These are phyloP conservation scores for Kodamaea sp. DNA, from an alignment of 1,139 yeast genomes.

Conservation along the genomic window DNA sequence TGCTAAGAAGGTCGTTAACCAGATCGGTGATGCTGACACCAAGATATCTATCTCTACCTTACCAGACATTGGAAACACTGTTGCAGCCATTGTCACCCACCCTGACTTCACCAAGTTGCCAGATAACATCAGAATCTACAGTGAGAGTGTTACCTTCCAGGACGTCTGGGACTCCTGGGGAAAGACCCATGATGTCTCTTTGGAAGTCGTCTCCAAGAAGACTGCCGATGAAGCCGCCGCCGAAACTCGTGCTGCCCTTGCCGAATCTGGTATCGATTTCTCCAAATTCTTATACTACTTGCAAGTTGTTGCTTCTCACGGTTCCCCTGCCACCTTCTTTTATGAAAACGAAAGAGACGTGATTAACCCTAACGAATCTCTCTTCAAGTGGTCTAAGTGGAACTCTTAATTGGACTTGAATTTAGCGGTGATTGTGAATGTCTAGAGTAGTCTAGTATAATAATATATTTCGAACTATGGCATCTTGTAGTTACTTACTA, in stretches of 20 bases:
- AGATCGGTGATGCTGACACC: conserved; percentile 42
- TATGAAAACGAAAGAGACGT: conserved; percentile 44
- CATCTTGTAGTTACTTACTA: neutral
- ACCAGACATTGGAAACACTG: conserved; percentile 49
- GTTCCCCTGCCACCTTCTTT: conserved; percentile 32
- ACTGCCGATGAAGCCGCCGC: conserved; percentile 32
- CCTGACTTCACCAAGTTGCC: conserved; percentile 41
- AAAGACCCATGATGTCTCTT: conserved; percentile 34
- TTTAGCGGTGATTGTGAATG: too few relatives aligned
- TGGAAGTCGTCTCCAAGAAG: conserved; percentile 26
- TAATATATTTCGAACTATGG: neutral
- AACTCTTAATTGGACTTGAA: too few relatives aligned
- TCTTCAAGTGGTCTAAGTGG: conserved; percentile 39
- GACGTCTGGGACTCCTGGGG: conserved; percentile 45
- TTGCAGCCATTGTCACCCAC: conserved; percentile 36
- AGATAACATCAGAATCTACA: conserved; percentile 41
- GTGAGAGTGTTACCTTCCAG: conserved; percentile 40
- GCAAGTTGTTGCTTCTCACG: conserved; percentile 32
- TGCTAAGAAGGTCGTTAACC: conserved; percentile 33
- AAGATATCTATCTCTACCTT: conserved; percentile 35
- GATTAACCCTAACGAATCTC: conserved; percentile 52
- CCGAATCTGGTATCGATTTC: conserved; percentile 26
- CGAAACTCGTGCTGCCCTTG: conserved; percentile 23
- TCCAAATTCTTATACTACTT: conserved; percentile 30
- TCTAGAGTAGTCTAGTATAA: neutral